Evolutionary conservation across 2,329 filamentous ascomycete genomes (phyloP).

Genomic region (Curvularia sp.): DNA sequence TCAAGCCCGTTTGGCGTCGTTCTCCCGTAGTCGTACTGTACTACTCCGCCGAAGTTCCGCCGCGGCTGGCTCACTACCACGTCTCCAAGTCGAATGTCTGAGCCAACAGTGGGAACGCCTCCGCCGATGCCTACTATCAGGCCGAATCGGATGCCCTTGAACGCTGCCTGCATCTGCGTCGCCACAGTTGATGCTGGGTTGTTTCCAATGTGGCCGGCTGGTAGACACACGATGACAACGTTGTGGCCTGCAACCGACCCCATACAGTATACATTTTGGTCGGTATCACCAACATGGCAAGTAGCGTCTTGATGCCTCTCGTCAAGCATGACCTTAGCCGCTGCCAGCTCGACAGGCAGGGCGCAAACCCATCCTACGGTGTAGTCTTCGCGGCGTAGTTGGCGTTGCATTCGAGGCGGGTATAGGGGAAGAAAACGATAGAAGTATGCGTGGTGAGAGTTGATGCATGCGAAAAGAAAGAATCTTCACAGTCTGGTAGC

Average conservation of each 20-base stretch:
- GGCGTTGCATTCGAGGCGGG: slow-evolving; percentile 9
- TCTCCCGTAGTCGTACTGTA: slow-evolving; percentile 36
- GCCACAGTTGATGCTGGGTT: slow-evolving; percentile 42
- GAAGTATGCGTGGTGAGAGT: slow-evolving; percentile 3
- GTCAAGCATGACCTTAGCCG: slow-evolving; percentile 19
- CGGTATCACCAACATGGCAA: slow-evolving; percentile 35
- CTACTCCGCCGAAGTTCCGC: slow-evolving; percentile 11
- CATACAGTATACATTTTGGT: slow-evolving; percentile 30
- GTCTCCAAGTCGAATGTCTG: slow-evolving; percentile 17
- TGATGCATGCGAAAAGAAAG: not conserved
- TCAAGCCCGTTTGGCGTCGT: slow-evolving; percentile 20
- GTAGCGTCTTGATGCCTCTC: slow-evolving; percentile 24
- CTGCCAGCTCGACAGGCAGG: slow-evolving; percentile 23
- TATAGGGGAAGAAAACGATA: not conserved
- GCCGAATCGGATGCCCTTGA: slow-evolving; percentile 44
- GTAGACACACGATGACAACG: slow-evolving; percentile 32
- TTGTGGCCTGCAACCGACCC: slow-evolving; percentile 34
- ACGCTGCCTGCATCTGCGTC: slow-evolving; percentile 36
- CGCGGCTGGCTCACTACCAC: slow-evolving; percentile 24
- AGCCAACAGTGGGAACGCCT: slow-evolving; percentile 20
- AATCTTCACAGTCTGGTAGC: slow-evolving; percentile 8
- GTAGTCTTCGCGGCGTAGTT: slow-evolving; percentile 21
- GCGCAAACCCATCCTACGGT: slow-evolving; percentile 30
- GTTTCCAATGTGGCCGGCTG: slow-evolving; percentile 33
- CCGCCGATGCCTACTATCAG: slow-evolving; percentile 56